Conservation (phyloP, 176 grass and related monocot genomes). For the Aegilops bicornis region DNA sequence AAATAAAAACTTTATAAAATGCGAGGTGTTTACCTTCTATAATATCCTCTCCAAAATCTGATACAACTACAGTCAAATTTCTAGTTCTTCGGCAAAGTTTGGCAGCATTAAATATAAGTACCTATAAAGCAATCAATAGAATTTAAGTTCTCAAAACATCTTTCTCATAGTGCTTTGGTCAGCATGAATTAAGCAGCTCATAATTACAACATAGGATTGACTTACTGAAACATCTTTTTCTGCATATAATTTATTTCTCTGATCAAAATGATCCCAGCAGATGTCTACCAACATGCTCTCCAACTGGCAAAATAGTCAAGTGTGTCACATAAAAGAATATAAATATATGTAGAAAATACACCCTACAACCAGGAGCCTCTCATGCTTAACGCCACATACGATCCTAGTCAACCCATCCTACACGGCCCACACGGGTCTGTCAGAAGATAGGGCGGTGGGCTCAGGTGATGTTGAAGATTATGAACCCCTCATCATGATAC, state of each 20-base stretch:
- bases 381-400: too few relatives aligned
- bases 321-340: neutral
- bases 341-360: too few relatives aligned
- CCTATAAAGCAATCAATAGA: neutral
- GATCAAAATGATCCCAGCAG: neutral
- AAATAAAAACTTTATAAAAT: neutral
- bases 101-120: neutral
- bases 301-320: neutral
- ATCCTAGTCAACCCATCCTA: too few relatives aligned
- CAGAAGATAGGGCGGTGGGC: too few relatives aligned
- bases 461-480: too few relatives aligned
- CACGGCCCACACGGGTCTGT: too few relatives aligned
- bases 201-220: neutral
- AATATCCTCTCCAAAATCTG: neutral
- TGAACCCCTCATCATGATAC: too few relatives aligned
- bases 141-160: neutral
- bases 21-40: neutral
- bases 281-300: neutral
- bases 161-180: neutral
- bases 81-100: neutral
- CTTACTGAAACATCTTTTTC: neutral
- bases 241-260: neutral
- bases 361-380: too few relatives aligned
- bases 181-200: neutral
- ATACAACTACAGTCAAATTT: neutral